A percentile compares a stretch with the other conserved stretches of the same genome.
Evolutionary conservation across 148 eudicot genomes (phyloP).

Genomic region (Tetragonia tetragonoides): DNA sequence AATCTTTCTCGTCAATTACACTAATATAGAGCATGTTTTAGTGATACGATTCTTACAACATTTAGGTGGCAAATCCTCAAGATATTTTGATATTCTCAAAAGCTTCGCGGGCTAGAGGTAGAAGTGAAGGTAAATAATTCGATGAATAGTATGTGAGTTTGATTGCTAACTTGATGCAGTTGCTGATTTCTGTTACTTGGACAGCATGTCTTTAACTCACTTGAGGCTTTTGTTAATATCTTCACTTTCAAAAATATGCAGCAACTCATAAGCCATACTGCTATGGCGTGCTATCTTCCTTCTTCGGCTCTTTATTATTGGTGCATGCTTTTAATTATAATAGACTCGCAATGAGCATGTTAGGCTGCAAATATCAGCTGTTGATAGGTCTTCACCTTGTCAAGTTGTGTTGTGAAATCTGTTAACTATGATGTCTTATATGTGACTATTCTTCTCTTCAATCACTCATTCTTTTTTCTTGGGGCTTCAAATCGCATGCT

Average conservation of each 20-base stretch:
- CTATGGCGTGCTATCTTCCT: neutral
- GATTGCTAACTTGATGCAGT: neutral
- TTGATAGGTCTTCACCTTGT: too few relatives aligned
- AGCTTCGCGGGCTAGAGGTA: constrained; percentile 58
- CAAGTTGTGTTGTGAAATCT: too few relatives aligned
- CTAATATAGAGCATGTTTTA: constrained; percentile 4
- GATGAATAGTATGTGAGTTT: neutral
- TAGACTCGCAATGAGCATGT: too few relatives aligned
- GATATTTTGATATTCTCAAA: constrained; percentile 95
- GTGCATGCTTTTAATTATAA: too few relatives aligned
- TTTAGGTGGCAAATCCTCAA: constrained; percentile 98
- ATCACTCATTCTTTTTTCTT: too few relatives aligned
- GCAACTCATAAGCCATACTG: neutral
- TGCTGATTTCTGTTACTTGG: neutral
- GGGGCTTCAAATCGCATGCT: too few relatives aligned
- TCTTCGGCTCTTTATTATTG: neutral
- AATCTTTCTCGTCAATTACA: constrained; percentile 1
- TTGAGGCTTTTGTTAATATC: neutral
- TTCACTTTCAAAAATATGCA: neutral
- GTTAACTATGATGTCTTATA: too few relatives aligned
- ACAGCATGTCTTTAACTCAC: neutral
- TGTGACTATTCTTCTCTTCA: too few relatives aligned
- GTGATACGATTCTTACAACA: constrained; percentile 24
- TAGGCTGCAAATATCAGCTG: too few relatives aligned
- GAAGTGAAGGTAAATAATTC: constrained; percentile 48